Percentiles rank a stretch among this genome's conserved stretches.
Conservation (phyloP, 495 filamentous ascomycete genomes). For the Penicillium fimorum region DNA sequence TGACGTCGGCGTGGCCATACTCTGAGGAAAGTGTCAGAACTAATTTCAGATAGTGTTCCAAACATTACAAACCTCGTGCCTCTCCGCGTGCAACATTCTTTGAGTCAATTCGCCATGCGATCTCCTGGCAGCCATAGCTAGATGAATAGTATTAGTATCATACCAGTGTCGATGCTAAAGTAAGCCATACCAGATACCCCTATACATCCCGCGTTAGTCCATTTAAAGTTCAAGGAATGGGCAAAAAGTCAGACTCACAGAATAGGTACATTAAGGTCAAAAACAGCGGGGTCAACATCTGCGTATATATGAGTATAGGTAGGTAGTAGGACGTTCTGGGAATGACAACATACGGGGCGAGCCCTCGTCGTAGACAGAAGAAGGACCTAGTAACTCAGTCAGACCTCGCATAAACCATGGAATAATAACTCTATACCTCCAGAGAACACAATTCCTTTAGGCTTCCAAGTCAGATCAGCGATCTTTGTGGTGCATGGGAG, state of each 20-base stretch:
- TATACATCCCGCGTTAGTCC: constrained; percentile 15
- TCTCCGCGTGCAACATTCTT: constrained; percentile 22
- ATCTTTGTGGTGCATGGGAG: constrained; percentile 89
- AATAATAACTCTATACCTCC: constrained; percentile 16
- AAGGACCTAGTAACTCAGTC: constrained; percentile 19
- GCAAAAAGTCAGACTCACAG: constrained; percentile 11
- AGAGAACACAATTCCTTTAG: constrained; percentile 48
- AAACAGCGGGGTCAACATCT: constrained; percentile 28
- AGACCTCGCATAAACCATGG: constrained; percentile 6
- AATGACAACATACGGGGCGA: constrained; percentile 19
- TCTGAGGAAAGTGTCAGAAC: constrained; percentile 15
- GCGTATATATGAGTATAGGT: constrained; percentile 11
- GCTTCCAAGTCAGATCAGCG: constrained; percentile 71
- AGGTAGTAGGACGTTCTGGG: constrained; percentile 3
- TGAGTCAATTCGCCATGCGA: constrained; percentile 21
- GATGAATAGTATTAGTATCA: constrained; percentile 13
- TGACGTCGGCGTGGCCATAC: constrained; percentile 28
- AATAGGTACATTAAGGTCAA: constrained; percentile 25
- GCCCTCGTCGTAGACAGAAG: constrained; percentile 26
- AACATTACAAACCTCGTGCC: constrained; percentile 22
- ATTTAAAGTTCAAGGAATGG: not conserved
- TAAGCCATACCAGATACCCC: constrained; percentile 27
- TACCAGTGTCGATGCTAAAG: constrained; percentile 1
- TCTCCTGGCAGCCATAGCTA: constrained; percentile 28
- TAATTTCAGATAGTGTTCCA: not conserved